Percentiles rank a stretch among this genome's conserved stretches.
Evolutionary conservation across 345 rosid genomes (phyloP).

Genomic region (Acer campestre): DNA sequence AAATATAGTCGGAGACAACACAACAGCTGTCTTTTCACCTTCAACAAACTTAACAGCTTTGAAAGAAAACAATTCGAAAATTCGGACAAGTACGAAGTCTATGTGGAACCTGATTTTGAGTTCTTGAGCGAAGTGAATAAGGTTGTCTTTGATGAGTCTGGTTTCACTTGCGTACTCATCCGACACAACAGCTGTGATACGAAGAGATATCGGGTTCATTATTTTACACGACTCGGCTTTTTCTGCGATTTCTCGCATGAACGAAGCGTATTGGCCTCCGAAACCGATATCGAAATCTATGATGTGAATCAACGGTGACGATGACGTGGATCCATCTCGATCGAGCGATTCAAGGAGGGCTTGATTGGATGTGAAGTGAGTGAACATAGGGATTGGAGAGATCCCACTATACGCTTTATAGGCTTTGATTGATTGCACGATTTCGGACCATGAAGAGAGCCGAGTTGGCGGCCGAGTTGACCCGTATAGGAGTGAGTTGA

Average conservation of each 20-base stretch:
- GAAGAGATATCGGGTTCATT: conserved; percentile 45
- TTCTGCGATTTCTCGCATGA: conserved; percentile 79
- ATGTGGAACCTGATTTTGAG: conserved; percentile 70
- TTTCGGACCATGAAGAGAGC: conserved; percentile 65
- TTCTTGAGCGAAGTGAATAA: conserved; percentile 79
- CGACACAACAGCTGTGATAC: conserved; percentile 79
- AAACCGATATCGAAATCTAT: conserved; percentile 92
- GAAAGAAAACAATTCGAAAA: conserved; percentile 74
- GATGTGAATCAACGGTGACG: conserved; percentile 62
- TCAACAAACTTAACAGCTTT: conserved; percentile 71
- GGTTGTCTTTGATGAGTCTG: conserved; percentile 68
- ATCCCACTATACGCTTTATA: conserved; percentile 69
- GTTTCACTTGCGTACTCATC: conserved; percentile 74
- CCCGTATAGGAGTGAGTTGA: conserved; percentile 55
- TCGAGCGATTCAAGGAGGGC: conserved; percentile 75
- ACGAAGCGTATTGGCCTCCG: conserved; percentile 91
- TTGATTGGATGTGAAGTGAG: conserved; percentile 86
- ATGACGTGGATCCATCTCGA: conserved; percentile 28
- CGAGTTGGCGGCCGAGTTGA: conserved; percentile 36
- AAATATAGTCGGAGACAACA: conserved; percentile 65
- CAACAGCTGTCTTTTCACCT: conserved; percentile 64
- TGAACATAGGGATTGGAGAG: conserved; percentile 91
- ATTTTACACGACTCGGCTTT: conserved; percentile 35
- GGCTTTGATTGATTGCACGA: conserved; percentile 71
- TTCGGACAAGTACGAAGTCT: conserved; percentile 65